A percentile compares a stretch with the other conserved stretches of the same genome.
Conservation (phyloP, 2,329 filamentous ascomycete genomes). For the Chaetomium strumarium region DNA sequence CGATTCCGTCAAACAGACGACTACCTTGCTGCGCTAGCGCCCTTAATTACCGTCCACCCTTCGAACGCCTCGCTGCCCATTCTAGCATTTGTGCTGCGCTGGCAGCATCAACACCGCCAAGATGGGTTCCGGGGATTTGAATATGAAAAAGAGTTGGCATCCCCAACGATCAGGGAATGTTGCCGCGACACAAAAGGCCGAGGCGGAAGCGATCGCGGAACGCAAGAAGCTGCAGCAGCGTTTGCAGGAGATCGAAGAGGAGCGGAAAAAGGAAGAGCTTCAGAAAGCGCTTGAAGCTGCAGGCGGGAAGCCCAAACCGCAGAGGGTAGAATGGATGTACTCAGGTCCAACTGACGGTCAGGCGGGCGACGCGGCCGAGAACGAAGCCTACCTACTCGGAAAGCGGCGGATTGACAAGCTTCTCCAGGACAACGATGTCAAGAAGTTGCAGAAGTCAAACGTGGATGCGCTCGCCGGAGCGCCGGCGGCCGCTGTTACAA, state of each 20-base stretch:
- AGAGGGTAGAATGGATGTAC: constrained; percentile 98
- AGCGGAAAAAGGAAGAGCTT: constrained; percentile 86
- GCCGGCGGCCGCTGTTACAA: constrained; percentile 57
- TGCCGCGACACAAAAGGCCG: constrained; percentile 62
- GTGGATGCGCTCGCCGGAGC: constrained; percentile 55
- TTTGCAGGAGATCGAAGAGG: constrained; percentile 88
- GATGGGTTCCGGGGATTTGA: constrained; percentile 88
- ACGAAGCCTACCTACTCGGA: constrained; percentile 86
- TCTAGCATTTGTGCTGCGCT: constrained; percentile 7
- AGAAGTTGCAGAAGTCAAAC: constrained; percentile 67
- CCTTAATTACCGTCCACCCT: no score
- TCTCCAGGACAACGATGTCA: constrained; percentile 72
- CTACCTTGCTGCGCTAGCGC: no score
- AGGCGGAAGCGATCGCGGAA: constrained; percentile 88
- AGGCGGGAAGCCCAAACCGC: constrained; percentile 67
- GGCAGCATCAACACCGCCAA: constrained; percentile 35
- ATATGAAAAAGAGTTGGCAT: constrained; percentile 94
- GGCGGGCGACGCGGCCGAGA: constrained; percentile 75
- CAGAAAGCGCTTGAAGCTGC: constrained; percentile 84
- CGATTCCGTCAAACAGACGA: no score
- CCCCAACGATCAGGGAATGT: constrained; percentile 78
- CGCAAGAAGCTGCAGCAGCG: constrained; percentile 90
- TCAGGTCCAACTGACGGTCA: constrained; percentile 75
- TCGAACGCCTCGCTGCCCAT: background rate
- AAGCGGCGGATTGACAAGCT: constrained; percentile 84